Percentiles rank a stretch among this genome's conserved stretches.
Evolutionary conservation across 2,329 filamentous ascomycete species (phyloP).

Genomic region (Scopulariopsis brevicaulis): DNA sequence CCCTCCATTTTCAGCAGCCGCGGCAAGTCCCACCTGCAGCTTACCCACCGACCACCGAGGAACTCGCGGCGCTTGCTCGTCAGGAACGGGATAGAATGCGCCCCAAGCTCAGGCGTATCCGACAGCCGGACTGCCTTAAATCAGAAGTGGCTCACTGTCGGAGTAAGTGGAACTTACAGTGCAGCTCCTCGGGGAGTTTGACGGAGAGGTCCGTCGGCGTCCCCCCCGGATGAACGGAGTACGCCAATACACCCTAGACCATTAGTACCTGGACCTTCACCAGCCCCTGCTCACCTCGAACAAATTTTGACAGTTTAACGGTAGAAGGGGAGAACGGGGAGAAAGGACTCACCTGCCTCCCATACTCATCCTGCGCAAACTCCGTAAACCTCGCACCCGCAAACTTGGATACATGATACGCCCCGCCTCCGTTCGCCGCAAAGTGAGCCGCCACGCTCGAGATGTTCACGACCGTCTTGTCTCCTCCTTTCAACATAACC

Average conservation of each 20-base stretch:
- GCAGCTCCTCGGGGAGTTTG: neutral
- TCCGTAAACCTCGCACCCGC: constrained; percentile 37
- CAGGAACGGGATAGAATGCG: constrained; percentile 30
- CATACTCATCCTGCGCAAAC: constrained; percentile 32
- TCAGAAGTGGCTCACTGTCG: neutral
- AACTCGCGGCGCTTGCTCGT: constrained; percentile 27
- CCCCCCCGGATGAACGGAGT: constrained; percentile 25
- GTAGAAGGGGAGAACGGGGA: too few species aligned
- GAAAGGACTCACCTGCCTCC: constrained; percentile 2
- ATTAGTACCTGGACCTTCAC: neutral
- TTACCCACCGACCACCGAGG: constrained; percentile 31
- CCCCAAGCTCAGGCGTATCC: constrained; percentile 26
- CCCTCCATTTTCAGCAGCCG: constrained; percentile 27
- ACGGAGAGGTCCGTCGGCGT: constrained; percentile 21
- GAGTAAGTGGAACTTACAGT: neutral
- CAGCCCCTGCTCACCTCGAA: too few species aligned
- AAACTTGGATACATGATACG: constrained; percentile 36
- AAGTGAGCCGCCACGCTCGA: constrained; percentile 28
- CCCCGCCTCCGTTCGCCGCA: constrained; percentile 19
- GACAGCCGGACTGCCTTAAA: constrained; percentile 9
- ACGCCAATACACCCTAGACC: constrained; percentile 24
- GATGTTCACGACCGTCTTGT: constrained; percentile 34
- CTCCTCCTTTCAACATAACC: constrained; percentile 19
- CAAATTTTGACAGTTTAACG: too few species aligned
- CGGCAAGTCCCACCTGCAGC: constrained; percentile 33